phyloP scores from a whole-genome alignment of 106 monocot genomes.

The Dioscorea alata region DNA sequence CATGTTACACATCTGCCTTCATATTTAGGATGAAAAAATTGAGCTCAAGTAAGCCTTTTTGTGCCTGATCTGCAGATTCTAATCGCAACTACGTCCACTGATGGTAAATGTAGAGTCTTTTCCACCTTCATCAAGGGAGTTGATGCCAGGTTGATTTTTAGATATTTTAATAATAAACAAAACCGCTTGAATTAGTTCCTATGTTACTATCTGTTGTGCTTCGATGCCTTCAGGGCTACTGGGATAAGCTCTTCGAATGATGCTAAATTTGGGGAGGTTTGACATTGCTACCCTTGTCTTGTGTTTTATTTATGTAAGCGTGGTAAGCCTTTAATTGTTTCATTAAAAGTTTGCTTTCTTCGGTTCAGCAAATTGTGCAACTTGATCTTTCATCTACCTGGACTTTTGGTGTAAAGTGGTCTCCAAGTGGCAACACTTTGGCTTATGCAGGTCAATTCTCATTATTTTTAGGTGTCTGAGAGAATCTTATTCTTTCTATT shows the following conservation, averaged over 20 bases:
- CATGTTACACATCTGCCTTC: neutral
- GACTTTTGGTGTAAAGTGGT: conserved; percentile 94
- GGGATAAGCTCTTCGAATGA: conserved; percentile 52
- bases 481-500: no score
- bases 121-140: conserved; percentile 96
- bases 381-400: conserved; percentile 91
- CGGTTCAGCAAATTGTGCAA: conserved; percentile 81
- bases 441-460: conserved; percentile 73
- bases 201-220: conserved; percentile 6
- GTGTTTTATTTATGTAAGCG: neutral
- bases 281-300: conserved; percentile 12
- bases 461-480: no score
- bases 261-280: conserved; percentile 97
- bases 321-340: neutral
- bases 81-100: conserved; percentile 97
- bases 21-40: neutral
- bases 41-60: neutral
- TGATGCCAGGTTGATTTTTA: conserved; percentile 60
- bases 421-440: conserved; percentile 87
- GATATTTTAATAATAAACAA: no score
- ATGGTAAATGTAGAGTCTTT: conserved; percentile 97
- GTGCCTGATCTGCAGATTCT: conserved; percentile 51
- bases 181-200: no score
- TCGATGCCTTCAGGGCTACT: conserved; percentile 39
- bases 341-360: neutral